Base-by-base conservation (phyloP, 441 rosid genomes). In the Iberis amara region DNA sequence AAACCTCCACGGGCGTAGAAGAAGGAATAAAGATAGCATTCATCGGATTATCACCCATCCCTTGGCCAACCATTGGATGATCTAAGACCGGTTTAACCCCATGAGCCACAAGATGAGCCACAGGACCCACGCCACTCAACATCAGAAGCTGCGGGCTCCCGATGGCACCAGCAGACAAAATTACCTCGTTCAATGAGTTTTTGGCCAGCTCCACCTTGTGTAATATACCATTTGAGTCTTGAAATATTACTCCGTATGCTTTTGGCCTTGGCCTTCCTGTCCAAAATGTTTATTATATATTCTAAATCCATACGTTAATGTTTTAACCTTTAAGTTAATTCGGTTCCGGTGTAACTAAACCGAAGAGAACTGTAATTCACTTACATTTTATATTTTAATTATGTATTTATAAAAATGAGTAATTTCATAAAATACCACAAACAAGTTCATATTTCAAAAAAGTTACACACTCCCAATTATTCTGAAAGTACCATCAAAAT, bases 1-100 rank as follows among this genome's bases (percentile, higher is more conserved):
- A 77, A 53, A 37, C 44, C 60, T 77, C 81, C n/a, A 77, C 79
- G 0, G 79, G 75, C 11, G 8, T 8, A 15, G 68, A 57, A 10
- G 81, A 66, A 7, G 79, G 75, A 14, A 77, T 30, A 4, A 71
- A 15, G 18, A 76, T 47, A 1, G 53, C 55, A 12, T 71, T 73
- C 73, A 68, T 61, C 0, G 79, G 79, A 49, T 77, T 77, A 57
- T 77, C 81, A 0, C 49, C 49, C 49, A 44, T 44, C 1, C 49
- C 49, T 44, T 44, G 32, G 0, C 49, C 49, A 14, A 40, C 33
- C 32, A 46, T 46, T 27, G 36, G 50, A 4, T 44, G 36, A 28
- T 46, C 50, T 46, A 46, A 26, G 15, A 44, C 49, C 5, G 15
- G 33, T 24, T 44, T 26, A 0, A 44, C 0, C 9, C 49, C 49